These are phyloP conservation scores for Heritiera littoralis DNA, from an alignment of 345 rosid species.

Conservation along the genomic window DNA sequence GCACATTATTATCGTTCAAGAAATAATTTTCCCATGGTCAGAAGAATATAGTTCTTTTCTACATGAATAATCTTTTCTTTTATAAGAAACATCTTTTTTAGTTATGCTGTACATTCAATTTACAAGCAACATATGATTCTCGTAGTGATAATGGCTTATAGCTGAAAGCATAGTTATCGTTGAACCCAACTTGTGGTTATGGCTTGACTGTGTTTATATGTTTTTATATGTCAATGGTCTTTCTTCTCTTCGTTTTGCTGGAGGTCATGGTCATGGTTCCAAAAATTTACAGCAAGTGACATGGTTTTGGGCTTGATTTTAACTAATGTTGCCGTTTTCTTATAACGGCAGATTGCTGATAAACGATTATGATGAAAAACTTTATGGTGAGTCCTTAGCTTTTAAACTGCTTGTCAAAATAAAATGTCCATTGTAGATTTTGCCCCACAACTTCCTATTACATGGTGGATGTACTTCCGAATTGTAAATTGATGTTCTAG, in stretches of 20 bases:
- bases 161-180: not conserved
- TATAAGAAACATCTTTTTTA: not conserved
- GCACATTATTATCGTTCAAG: not conserved
- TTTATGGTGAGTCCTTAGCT: slow-evolving; percentile 66
- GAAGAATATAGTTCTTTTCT: not conserved
- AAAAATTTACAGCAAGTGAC: slow-evolving; percentile 37
- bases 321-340: slow-evolving; percentile 67
- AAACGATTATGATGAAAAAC: slow-evolving; percentile 59
- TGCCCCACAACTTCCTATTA: not conserved
- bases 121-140: not conserved
- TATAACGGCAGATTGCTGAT: slow-evolving; percentile 68
- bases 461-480: not conserved
- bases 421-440: slow-evolving; percentile 3
- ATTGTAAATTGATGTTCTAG: not conserved
- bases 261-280: slow-evolving; percentile 70
- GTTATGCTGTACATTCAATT: not conserved
- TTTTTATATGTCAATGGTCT: slow-evolving; percentile 19
- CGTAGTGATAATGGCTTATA: not conserved
- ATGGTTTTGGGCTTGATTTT: slow-evolving; percentile 66
- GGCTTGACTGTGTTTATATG: not conserved
- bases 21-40: not conserved
- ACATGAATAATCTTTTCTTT: not conserved
- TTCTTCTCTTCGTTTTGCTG: slow-evolving; percentile 42
- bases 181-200: not conserved
- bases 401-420: not conserved